Evolutionary conservation across 1,139 yeast genomes (phyloP).

Genomic region (Pneumocystis sp.): DNA sequence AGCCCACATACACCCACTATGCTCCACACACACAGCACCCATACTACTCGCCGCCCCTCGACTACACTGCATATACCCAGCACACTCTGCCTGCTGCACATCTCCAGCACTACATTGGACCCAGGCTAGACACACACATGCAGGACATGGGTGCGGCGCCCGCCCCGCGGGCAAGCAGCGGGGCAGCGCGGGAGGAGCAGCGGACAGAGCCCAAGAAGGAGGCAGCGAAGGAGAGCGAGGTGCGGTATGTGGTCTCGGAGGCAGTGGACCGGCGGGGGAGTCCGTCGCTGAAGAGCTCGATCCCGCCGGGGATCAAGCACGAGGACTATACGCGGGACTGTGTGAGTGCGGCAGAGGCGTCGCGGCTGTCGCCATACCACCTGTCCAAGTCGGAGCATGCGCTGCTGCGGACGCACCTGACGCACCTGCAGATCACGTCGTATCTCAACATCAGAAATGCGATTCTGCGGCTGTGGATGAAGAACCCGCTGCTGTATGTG

Average conservation of each 20-base stretch:
- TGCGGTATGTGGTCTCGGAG: background rate
- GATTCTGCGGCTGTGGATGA: conserved; percentile 30
- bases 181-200: background rate
- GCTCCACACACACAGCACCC: background rate
- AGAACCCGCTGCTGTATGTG: conserved; percentile 30
- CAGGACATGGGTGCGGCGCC: background rate
- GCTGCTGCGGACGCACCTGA: conserved; percentile 24
- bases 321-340: conserved; percentile 8
- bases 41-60: background rate
- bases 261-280: background rate
- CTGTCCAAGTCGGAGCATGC: conserved; percentile 27
- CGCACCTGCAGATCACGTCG: conserved; percentile 28
- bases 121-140: background rate
- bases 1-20: background rate
- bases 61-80: background rate
- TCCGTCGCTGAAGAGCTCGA: conserved; percentile 6
- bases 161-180: background rate
- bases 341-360: conserved; percentile 29
- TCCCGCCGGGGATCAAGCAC: conserved; percentile 12
- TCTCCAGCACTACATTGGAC: background rate
- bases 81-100: background rate
- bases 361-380: conserved; percentile 27
- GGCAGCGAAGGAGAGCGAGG: background rate
- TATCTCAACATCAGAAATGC: conserved; percentile 31
- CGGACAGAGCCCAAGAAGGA: background rate